Percentiles rank a stretch among this genome's conserved stretches.
Conservation (phyloP, 805 yeast genomes). For the Ogataea wickerhamii region DNA sequence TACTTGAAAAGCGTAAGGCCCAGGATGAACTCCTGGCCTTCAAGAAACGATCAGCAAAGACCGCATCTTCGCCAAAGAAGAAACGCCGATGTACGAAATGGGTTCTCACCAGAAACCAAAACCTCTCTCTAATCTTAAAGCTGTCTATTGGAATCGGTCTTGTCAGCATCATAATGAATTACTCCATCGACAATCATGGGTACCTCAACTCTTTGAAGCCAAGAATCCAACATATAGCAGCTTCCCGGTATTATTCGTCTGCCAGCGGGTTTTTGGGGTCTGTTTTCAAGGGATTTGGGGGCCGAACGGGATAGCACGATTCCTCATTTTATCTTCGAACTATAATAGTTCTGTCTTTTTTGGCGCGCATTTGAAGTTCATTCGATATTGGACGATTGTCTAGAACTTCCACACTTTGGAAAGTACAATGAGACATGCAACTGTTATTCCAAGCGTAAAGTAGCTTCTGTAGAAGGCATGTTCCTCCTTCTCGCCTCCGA, state of each 20-base stretch:
- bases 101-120: conserved; percentile 12
- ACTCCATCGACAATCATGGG: conserved; percentile 7
- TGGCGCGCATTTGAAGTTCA: too few species aligned
- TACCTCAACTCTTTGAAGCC: conserved; percentile 9
- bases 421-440: conserved; percentile 2
- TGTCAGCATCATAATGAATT: conserved; percentile 14
- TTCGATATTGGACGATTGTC: too few species aligned
- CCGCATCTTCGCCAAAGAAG: conserved; percentile 1
- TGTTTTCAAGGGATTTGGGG: conserved; percentile 12
- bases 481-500: conserved; percentile 6
- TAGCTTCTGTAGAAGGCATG: background rate
- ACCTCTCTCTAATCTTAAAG: conserved; percentile 17
- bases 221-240: conserved; percentile 8
- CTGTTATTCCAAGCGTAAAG: background rate
- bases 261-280: conserved; percentile 14
- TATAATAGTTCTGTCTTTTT: too few species aligned
- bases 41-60: conserved; percentile 5
- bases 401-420: conserved; percentile 8
- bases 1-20: conserved; percentile 1
- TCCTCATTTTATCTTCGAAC: too few species aligned
- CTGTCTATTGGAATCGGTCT: conserved; percentile 20
- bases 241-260: conserved; percentile 3
- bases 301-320: conserved; percentile 1
- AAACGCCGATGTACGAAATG: conserved; percentile 1
- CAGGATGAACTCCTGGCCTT: conserved; percentile 3